These are phyloP conservation scores for Wickerhamomyces sydowiorum DNA, from an alignment of 805 yeast genomes.

Conservation along the genomic window DNA sequence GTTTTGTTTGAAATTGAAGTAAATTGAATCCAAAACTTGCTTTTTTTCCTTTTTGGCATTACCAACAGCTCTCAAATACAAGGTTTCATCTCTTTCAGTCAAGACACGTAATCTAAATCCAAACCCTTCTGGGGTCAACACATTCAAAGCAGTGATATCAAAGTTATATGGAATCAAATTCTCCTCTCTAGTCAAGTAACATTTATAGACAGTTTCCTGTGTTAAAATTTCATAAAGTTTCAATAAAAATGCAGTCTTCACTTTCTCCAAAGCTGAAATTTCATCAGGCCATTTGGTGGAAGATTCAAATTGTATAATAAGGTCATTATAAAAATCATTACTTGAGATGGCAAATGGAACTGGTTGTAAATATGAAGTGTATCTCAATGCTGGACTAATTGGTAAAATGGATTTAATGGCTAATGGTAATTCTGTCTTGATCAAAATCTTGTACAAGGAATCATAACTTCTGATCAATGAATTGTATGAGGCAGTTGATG, in stretches of 20 bases:
- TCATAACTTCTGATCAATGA: slow-evolving; percentile 49
- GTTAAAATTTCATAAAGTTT: slow-evolving; percentile 49
- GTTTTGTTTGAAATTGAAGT: slow-evolving; percentile 55
- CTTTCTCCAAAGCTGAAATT: slow-evolving; percentile 72
- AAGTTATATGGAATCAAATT: slow-evolving; percentile 58
- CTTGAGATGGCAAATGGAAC: slow-evolving; percentile 72
- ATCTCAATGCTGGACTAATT: slow-evolving; percentile 67
- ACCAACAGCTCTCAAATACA: slow-evolving; percentile 67
- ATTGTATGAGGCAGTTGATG: slow-evolving; percentile 37
- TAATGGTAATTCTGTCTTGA: slow-evolving; percentile 56
- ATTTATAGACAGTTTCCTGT: slow-evolving; percentile 46
- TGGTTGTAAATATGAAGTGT: slow-evolving; percentile 72
- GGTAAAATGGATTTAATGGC: slow-evolving; percentile 68
- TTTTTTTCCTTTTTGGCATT: slow-evolving; percentile 57
- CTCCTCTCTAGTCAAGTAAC: slow-evolving; percentile 61
- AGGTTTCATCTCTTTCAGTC: slow-evolving; percentile 77
- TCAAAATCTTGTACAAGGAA: slow-evolving; percentile 45
- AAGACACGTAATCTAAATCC: slow-evolving; percentile 75
- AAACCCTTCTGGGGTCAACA: slow-evolving; percentile 84
- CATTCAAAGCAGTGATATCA: slow-evolving; percentile 49
- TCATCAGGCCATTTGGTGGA: slow-evolving; percentile 97
- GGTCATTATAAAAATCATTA: slow-evolving; percentile 77
- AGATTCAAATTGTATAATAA: slow-evolving; percentile 80
- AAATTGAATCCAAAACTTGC: slow-evolving; percentile 52
- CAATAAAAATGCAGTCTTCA: slow-evolving; percentile 84